These are phyloP conservation scores for Diaporthe sp. DNA, from an alignment of 2,329 filamentous ascomycete genomes.

Conservation along the genomic window DNA sequence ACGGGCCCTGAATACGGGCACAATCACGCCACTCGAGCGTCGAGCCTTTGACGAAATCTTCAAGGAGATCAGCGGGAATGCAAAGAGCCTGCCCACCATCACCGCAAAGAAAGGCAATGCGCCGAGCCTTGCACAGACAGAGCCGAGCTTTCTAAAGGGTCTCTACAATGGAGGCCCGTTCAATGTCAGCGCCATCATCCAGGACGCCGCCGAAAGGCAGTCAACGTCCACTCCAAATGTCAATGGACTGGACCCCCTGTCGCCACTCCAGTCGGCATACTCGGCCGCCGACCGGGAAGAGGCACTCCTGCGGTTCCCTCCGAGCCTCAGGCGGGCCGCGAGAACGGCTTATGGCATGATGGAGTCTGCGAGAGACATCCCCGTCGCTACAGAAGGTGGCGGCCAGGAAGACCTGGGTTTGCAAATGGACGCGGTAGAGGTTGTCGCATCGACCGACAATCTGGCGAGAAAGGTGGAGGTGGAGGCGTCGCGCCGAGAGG, in stretches of 20 bases:
- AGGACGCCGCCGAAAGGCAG: slow-evolving; percentile 40
- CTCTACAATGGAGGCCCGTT: slow-evolving; percentile 30
- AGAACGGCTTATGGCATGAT: slow-evolving; percentile 49
- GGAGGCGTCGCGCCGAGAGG: slow-evolving; percentile 53
- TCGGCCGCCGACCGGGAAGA: slow-evolving; percentile 46
- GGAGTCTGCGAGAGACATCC: slow-evolving; percentile 34
- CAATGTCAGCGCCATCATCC: slow-evolving; percentile 41
- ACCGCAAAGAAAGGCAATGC: slow-evolving; percentile 34
- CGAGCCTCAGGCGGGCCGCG: slow-evolving; percentile 52
- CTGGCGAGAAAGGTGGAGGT: slow-evolving; percentile 48
- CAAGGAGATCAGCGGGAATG: slow-evolving; percentile 60
- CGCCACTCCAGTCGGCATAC: slow-evolving; percentile 36
- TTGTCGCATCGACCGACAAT: slow-evolving; percentile 32
- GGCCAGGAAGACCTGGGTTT: not conserved
- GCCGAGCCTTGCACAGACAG: slow-evolving; percentile 28
- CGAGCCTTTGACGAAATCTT: slow-evolving; percentile 65
- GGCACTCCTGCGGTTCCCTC: slow-evolving; percentile 52
- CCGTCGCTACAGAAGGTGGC: slow-evolving; percentile 32
- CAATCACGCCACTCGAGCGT: slow-evolving; percentile 67
- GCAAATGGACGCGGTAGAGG: slow-evolving; percentile 42
- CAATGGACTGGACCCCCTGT: slow-evolving; percentile 34
- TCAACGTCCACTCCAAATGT: slow-evolving; percentile 22
- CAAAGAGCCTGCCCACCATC: slow-evolving; percentile 39
- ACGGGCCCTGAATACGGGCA: slow-evolving; percentile 48
- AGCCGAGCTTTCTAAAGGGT: slow-evolving; percentile 22